Conservation (phyloP, 176 grass and related monocot genomes). For the Canna indica region DNA sequence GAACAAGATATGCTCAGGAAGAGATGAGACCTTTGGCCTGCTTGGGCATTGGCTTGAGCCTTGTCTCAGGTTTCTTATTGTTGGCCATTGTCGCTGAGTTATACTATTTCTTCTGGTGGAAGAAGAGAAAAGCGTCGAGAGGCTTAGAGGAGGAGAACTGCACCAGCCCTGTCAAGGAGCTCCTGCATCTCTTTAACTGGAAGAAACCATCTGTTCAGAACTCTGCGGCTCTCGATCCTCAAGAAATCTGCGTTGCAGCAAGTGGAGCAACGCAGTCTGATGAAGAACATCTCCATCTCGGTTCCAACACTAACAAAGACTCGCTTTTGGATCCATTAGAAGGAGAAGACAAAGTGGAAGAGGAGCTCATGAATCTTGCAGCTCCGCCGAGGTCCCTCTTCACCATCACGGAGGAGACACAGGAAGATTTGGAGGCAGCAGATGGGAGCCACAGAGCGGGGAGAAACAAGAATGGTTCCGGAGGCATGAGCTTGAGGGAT, state of each 20-base stretch:
- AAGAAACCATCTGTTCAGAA: background rate
- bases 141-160: background rate
- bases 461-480: background rate
- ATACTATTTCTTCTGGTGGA: constrained; percentile 20
- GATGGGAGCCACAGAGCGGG: background rate
- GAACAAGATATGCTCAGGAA: background rate
- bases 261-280: background rate
- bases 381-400: constrained; percentile 4
- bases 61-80: constrained; percentile 6
- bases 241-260: background rate
- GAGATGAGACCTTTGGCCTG: background rate
- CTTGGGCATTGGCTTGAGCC: constrained; percentile 9
- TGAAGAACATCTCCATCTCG: background rate
- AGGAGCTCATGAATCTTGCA: background rate
- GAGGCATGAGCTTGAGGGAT: constrained; percentile 8
- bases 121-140: background rate
- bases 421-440: background rate
- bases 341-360: background rate
- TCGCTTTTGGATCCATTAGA: background rate
- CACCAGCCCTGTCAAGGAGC: background rate
- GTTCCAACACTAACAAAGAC: background rate
- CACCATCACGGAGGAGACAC: constrained; percentile 13
- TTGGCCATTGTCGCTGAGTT: constrained; percentile 1
- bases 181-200: constrained; percentile 2
- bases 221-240: background rate